phyloP scores from a whole-genome alignment of 1,284 basidiomycete genomes.

The Sporisorium exsertum region DNA sequence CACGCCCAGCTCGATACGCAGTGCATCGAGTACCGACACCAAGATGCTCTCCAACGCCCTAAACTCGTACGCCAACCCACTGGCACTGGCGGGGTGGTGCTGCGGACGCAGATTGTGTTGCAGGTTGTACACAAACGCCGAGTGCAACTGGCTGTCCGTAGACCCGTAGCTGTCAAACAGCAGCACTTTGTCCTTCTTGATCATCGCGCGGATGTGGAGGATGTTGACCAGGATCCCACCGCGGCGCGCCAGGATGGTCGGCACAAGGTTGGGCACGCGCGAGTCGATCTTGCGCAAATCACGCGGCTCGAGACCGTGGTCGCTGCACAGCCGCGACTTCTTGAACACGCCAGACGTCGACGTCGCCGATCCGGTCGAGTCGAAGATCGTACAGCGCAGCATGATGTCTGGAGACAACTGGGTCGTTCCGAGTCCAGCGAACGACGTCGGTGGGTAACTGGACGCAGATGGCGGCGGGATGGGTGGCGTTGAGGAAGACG shows the following conservation, averaged over 20 bases:
- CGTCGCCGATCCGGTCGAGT: slow-evolving; percentile 74
- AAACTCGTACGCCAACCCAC: slow-evolving; percentile 62
- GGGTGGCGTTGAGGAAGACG: slow-evolving; percentile 6
- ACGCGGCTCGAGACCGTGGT: slow-evolving; percentile 89
- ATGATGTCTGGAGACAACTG: slow-evolving; percentile 58
- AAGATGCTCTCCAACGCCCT: slow-evolving; percentile 64
- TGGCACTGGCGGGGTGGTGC: not conserved
- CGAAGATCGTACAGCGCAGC: slow-evolving; percentile 65
- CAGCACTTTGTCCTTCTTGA: slow-evolving; percentile 91
- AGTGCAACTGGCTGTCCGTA: slow-evolving; percentile 53
- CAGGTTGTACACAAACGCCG: slow-evolving; percentile 64
- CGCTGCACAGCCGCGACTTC: slow-evolving; percentile 85
- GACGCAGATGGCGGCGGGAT: not conserved
- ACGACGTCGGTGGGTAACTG: not conserved
- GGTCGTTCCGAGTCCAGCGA: slow-evolving; percentile 42
- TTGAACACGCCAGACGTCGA: slow-evolving; percentile 90
- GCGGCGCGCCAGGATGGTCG: slow-evolving; percentile 86
- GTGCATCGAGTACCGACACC: slow-evolving; percentile 58
- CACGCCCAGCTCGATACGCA: slow-evolving; percentile 58
- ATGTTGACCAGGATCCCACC: slow-evolving; percentile 87
- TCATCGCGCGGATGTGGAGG: slow-evolving; percentile 90
- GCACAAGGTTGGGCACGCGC: slow-evolving; percentile 90
- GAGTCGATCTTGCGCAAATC: slow-evolving; percentile 97
- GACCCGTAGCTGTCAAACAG: slow-evolving; percentile 78
- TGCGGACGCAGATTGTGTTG: slow-evolving; percentile 55